phyloP scores from a whole-genome alignment of 495 filamentous ascomycete genomes.

The Aspergillus coremiiformis region DNA sequence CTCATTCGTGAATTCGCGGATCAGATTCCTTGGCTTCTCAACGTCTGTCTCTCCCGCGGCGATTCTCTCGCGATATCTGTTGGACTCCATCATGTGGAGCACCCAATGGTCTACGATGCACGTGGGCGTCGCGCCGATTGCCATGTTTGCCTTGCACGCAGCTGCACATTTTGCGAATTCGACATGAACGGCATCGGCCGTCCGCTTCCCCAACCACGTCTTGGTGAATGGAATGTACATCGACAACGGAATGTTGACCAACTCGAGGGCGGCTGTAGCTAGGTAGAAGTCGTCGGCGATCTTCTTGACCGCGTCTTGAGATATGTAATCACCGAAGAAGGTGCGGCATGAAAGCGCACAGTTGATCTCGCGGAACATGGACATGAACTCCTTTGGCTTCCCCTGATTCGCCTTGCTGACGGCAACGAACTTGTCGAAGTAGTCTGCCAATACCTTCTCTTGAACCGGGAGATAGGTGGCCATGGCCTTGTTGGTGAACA shows the following conservation, averaged over 20 bases:
- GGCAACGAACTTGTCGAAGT: slow-evolving; percentile 67
- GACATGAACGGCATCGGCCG: slow-evolving; percentile 72
- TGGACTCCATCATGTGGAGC: slow-evolving; percentile 70
- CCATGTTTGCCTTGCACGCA: slow-evolving; percentile 81
- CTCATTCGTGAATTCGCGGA: slow-evolving; percentile 77
- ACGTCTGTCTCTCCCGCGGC: slow-evolving; percentile 56
- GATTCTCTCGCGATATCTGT: slow-evolving; percentile 56
- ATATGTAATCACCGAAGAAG: slow-evolving; percentile 38
- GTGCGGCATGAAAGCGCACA: slow-evolving; percentile 77
- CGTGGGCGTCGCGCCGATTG: slow-evolving; percentile 65
- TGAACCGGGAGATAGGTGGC: slow-evolving; percentile 80
- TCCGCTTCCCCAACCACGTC: slow-evolving; percentile 87
- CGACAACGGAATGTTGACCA: slow-evolving; percentile 78
- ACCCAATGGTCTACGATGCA: slow-evolving; percentile 93
- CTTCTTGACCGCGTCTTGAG: slow-evolving; percentile 63
- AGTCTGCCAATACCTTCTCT: slow-evolving; percentile 73
- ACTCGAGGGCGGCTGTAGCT: slow-evolving; percentile 84
- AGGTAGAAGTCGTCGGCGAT: slow-evolving; percentile 93
- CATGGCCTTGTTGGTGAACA: slow-evolving; percentile 85
- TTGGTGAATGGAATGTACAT: slow-evolving; percentile 93
- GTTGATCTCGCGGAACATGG: slow-evolving; percentile 82
- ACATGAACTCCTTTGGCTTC: slow-evolving; percentile 70
- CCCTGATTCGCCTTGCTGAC: slow-evolving; percentile 53
- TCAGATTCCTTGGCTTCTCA: slow-evolving; percentile 67
- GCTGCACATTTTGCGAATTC: slow-evolving; percentile 84